phyloP scores from a whole-genome alignment of 345 rosid species.

The Eucalyptus curtisii region DNA sequence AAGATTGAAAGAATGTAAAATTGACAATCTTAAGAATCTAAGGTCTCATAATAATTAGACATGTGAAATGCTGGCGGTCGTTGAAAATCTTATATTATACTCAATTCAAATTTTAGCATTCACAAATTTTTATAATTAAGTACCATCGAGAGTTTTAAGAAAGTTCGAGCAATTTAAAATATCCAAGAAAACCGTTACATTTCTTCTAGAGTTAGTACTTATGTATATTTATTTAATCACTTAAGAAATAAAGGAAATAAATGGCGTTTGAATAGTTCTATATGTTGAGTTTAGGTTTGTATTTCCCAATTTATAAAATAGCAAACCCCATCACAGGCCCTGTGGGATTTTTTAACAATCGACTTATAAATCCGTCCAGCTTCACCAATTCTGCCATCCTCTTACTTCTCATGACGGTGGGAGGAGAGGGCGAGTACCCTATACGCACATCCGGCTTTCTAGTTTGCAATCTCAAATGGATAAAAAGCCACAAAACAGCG shows the following conservation, averaged over 20 bases:
- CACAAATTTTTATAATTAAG: not conserved
- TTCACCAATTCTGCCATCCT: not conserved
- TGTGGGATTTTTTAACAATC: not conserved
- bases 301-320: not conserved
- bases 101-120: not conserved
- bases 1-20: not conserved
- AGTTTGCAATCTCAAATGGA: not conserved
- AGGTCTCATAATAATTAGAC: not conserved
- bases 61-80: rapidly evolving
- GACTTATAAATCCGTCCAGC: not conserved
- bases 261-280: not conserved
- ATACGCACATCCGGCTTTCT: not conserved
- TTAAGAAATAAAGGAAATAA: not conserved
- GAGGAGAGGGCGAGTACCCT: not conserved
- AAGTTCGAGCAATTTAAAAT: not conserved
- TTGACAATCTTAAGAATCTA: not conserved
- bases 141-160: not conserved
- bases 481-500: not conserved
- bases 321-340: not conserved
- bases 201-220: not conserved
- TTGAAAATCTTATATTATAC: not conserved
- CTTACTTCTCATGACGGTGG: not conserved
- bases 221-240: not conserved
- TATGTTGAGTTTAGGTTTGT: not conserved
- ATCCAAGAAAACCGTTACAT: not conserved